phyloP scores from a whole-genome alignment of 2,329 filamentous ascomycete genomes.

The Colletotrichum sp. region DNA sequence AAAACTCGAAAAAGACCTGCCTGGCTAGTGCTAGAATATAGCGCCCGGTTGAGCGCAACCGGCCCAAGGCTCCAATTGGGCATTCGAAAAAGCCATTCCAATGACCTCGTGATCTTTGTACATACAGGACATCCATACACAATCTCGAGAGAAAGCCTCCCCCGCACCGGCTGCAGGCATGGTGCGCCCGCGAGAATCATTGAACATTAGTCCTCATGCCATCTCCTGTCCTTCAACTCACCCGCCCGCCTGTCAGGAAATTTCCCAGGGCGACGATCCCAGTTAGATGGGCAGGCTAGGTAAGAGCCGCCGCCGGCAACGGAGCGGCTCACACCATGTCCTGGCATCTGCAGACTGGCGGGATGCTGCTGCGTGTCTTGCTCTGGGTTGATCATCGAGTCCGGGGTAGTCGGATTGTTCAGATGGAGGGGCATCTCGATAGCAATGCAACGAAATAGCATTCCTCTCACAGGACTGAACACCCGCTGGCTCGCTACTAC shows the following conservation, averaged over 20 bases:
- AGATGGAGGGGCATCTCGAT: background rate
- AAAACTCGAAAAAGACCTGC: background rate
- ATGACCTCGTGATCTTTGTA: background rate
- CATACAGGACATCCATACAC: background rate
- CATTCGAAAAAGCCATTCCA: background rate
- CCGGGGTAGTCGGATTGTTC: background rate
- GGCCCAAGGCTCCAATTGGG: background rate
- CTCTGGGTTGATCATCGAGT: background rate
- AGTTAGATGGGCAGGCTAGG: background rate
- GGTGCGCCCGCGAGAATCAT: background rate
- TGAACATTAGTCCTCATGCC: background rate
- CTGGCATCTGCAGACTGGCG: background rate
- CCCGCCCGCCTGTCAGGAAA: background rate
- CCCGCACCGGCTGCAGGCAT: constrained; percentile 13
- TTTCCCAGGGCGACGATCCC: background rate
- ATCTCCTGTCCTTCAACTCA: background rate
- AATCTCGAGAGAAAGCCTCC: background rate
- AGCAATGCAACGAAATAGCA: background rate
- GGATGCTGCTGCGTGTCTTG: constrained; percentile 2
- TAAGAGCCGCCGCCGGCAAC: constrained; percentile 8
- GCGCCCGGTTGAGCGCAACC: background rate
- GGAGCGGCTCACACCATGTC: constrained; percentile 1
- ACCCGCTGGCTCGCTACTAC: background rate
- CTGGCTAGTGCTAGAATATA: background rate
- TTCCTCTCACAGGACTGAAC: background rate